These are phyloP conservation scores for Candida labiduridarum DNA, from an alignment of 1,139 yeast genomes.

Conservation along the genomic window DNA sequence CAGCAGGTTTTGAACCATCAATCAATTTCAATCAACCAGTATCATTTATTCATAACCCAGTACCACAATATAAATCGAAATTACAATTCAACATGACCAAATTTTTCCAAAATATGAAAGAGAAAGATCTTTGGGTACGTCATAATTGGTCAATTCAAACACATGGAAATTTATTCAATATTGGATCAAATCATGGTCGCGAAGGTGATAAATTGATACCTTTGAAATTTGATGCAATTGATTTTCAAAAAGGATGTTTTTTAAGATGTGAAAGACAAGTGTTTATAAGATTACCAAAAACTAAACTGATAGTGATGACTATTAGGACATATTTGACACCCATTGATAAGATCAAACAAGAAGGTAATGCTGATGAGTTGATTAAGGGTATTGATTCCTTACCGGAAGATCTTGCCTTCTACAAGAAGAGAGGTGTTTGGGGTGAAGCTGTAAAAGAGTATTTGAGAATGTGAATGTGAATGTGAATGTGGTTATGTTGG, in stretches of 20 bases:
- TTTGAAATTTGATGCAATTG: slow-evolving; percentile 31
- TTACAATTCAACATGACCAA: slow-evolving; percentile 39
- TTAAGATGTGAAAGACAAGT: slow-evolving; percentile 46
- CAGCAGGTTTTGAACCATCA: slow-evolving; percentile 48
- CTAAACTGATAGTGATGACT: slow-evolving; percentile 43
- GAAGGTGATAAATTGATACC: slow-evolving; percentile 29
- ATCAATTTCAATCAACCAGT: slow-evolving; percentile 35
- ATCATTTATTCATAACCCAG: slow-evolving; percentile 43
- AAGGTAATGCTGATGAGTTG: slow-evolving; percentile 46
- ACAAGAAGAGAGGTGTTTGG: slow-evolving; percentile 65
- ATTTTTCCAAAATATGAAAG: slow-evolving; percentile 39
- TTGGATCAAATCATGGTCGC: slow-evolving; percentile 36
- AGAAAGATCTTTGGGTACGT: slow-evolving; percentile 43
- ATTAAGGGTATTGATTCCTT: slow-evolving; percentile 59
- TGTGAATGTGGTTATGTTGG: no score
- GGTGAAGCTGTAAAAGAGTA: slow-evolving; percentile 61
- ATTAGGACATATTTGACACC: slow-evolving; percentile 47
- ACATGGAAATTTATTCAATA: slow-evolving; percentile 28
- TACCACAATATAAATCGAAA: slow-evolving; percentile 41
- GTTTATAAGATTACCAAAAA: slow-evolving; percentile 40
- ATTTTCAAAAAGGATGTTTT: slow-evolving; percentile 38
- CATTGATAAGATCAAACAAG: slow-evolving; percentile 33
- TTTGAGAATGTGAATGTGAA: slow-evolving; percentile 19
- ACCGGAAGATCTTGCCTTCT: slow-evolving; percentile 59
- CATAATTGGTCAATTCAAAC: slow-evolving; percentile 48